Evolutionary conservation across 2,329 filamentous ascomycete genomes (phyloP).

Genomic region (Aspergillus ibericus): DNA sequence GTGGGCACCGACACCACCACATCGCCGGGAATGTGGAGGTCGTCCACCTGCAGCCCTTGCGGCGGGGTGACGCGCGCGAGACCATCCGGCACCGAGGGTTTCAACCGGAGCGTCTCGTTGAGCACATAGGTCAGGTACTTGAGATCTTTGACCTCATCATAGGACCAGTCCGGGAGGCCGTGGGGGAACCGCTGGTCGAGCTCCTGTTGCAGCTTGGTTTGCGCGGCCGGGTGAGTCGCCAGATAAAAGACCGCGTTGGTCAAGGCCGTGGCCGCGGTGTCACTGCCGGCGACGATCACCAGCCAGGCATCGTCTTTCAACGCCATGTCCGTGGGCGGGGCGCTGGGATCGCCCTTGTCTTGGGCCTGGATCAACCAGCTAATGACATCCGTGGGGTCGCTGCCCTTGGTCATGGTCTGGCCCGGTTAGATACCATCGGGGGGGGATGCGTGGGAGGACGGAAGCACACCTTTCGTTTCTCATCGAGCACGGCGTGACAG

Average conservation of each 20-base stretch:
- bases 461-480: background rate
- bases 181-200: slow-evolving; percentile 23
- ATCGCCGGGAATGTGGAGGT: slow-evolving; percentile 9
- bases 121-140: slow-evolving; percentile 30
- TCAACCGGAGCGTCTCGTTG: slow-evolving; percentile 40
- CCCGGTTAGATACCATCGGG: too few species aligned
- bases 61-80: slow-evolving; percentile 41
- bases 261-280: slow-evolving; percentile 38
- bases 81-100: slow-evolving; percentile 40
- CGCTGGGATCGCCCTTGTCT: slow-evolving; percentile 13
- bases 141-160: slow-evolving; percentile 10
- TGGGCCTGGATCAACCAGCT: slow-evolving; percentile 20
- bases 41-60: slow-evolving; percentile 23
- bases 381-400: slow-evolving; percentile 19
- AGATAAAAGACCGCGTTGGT: slow-evolving; percentile 36
- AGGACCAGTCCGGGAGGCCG: background rate
- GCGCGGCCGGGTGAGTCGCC: slow-evolving; percentile 28
- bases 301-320: slow-evolving; percentile 18
- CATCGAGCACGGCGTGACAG: background rate
- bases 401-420: background rate
- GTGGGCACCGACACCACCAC: slow-evolving; percentile 8
- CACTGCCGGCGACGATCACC: slow-evolving; percentile 22
- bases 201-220: slow-evolving; percentile 32
- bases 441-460: too few species aligned
- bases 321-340: slow-evolving; percentile 11